Conservation (phyloP, 2,329 filamentous ascomycete species). For the Trichoderma brevicompactum region DNA sequence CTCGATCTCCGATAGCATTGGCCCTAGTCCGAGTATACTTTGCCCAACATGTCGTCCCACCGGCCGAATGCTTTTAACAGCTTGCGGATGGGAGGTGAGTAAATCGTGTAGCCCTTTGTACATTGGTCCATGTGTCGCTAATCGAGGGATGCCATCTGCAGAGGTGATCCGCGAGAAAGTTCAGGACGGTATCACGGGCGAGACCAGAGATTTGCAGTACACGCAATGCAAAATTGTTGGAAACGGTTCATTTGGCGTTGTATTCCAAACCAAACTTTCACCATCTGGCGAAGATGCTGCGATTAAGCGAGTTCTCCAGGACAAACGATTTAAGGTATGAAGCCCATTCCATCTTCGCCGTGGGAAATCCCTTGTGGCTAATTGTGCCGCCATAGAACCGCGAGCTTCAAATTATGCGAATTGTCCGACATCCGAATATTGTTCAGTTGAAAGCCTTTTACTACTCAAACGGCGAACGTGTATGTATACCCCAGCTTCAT, state of each 20-base stretch:
- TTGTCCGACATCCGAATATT: conserved; percentile 97
- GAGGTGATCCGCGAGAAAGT: conserved; percentile 99
- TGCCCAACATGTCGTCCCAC: conserved; percentile 77
- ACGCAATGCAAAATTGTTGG: conserved; percentile 99
- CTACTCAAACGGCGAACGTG: conserved; percentile 97
- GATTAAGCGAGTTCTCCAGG: conserved; percentile 97
- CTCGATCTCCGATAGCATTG: conserved; percentile 37
- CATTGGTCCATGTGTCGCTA: background rate
- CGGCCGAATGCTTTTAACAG: conserved; percentile 85
- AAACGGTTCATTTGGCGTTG: conserved; percentile 97
- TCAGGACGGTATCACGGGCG: conserved; percentile 95
- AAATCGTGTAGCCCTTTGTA: background rate
- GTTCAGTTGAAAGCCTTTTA: conserved; percentile 99
- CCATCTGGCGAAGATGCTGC: conserved; percentile 98
- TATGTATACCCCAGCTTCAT: conserved; percentile 49
- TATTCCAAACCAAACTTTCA: conserved; percentile 98
- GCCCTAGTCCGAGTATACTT: conserved; percentile 36
- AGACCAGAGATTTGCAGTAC: conserved; percentile 96
- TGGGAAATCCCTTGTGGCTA: background rate
- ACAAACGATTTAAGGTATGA: conserved; percentile 97
- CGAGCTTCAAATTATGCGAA: conserved; percentile 99
- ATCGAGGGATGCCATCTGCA: conserved; percentile 45
- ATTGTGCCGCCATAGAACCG: conserved; percentile 72
- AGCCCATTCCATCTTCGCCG: conserved; percentile 7
- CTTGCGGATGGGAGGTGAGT: conserved; percentile 96